Base-by-base conservation (phyloP, 306 rosid genomes). In the Cicer judaicum region DNA sequence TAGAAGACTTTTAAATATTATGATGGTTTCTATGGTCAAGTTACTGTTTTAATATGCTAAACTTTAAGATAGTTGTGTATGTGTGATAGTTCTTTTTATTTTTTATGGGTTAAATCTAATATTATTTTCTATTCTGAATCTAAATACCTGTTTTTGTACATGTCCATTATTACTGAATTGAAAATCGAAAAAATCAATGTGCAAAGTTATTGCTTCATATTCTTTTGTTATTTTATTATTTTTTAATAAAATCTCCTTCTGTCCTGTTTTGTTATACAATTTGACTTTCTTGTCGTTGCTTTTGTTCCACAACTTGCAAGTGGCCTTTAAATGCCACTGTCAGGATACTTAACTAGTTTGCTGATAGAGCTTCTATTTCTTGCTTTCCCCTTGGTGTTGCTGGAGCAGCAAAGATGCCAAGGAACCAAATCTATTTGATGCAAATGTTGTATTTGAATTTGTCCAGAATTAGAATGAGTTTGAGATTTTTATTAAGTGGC, bases 1-100 rank as follows among this genome's bases (percentile, higher is more conserved):
- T 56, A 64, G 21, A 73, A 47, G 71, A 64, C 53, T 64, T 13
- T 43, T 48, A 53, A 38, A 73, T 68, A 53, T 41, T 48, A 10
- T 68, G 62, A n/a, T 34, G 50, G 76, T 69, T 64, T 70, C 36
- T 16, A 46, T 36, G 46, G 54, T 49, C 21, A 62, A 63, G 14
- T 50, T 50, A 39, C 34, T 44, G 29, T 10, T 49, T 34, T 47
- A 21, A 10, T 29, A 10, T 54, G 56, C 15, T 63, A 75, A 49
- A 57, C 15, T 49, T 67, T 80, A 7, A 18, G 8, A 9, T 13
- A 10, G 18, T 16, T 71, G 5, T n/a, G 46, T 34, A 19, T 5
- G 44, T 71, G 40, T 6, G 29, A 52, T 36, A 18, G 13, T 54
- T 56, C 15, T 21, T 55, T 72, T 43, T 2, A 38, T 13, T 44